Evolutionary conservation across 805 yeast species (phyloP).

Genomic region (Ascoidea rubescens): DNA sequence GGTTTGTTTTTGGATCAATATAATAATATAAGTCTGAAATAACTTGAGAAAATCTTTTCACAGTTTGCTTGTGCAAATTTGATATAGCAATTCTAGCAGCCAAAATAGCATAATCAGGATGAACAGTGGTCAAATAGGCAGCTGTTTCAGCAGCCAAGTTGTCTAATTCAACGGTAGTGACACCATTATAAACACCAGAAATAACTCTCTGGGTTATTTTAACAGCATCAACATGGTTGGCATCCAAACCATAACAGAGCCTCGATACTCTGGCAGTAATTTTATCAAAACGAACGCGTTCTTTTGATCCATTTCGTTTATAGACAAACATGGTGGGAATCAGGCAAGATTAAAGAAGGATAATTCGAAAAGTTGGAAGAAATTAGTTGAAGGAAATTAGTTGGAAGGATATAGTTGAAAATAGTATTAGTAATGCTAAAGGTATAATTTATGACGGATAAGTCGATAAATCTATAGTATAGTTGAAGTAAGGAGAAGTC

Average conservation of each 20-base stretch:
- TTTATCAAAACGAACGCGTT: conserved; percentile 90
- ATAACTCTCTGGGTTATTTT: conserved; percentile 93
- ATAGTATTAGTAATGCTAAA: too few relatives aligned
- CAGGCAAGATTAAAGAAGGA: not conserved
- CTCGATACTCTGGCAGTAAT: conserved; percentile 92
- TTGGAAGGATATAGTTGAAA: too few relatives aligned
- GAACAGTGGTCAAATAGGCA: conserved; percentile 93
- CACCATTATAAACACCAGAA: conserved; percentile 95
- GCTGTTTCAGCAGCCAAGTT: conserved; percentile 91
- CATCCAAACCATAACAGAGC: conserved; percentile 86
- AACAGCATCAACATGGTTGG: conserved; percentile 86
- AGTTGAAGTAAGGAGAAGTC: too few relatives aligned
- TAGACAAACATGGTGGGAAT: conserved; percentile 53
- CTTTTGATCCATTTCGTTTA: conserved; percentile 90
- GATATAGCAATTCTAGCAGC: conserved; percentile 96
- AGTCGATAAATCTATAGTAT: not conserved
- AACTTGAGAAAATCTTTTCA: conserved; percentile 72
- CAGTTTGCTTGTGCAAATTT: conserved; percentile 88
- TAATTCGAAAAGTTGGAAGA: not conserved
- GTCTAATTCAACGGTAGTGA: conserved; percentile 79
- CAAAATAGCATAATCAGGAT: conserved; percentile 91
- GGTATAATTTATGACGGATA: not conserved
- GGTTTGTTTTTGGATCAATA: conserved; percentile 66
- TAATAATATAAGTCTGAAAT: conserved; percentile 60
- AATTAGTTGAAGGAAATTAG: not conserved